phyloP scores from a whole-genome alignment of 2,329 filamentous ascomycete genomes.

The Phaeosphaeria sp. region DNA sequence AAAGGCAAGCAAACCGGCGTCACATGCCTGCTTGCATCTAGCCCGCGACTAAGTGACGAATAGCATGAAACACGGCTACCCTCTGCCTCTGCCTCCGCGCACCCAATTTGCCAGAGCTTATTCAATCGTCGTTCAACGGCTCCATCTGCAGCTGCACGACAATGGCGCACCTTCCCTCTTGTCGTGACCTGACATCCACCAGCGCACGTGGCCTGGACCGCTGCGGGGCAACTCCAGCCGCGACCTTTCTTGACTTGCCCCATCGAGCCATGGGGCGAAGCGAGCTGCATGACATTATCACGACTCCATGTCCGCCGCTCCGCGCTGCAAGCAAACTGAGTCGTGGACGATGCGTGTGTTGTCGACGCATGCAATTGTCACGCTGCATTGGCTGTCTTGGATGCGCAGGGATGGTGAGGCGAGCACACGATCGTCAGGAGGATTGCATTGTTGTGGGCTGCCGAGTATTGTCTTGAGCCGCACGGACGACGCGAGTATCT shows the following conservation, averaged over 20 bases:
- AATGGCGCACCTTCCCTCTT: neutral
- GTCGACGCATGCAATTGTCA: neutral
- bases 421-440: neutral
- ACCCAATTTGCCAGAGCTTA: neutral
- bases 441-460: neutral
- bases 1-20: neutral
- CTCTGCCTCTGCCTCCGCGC: neutral
- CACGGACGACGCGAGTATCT: neutral
- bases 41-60: neutral
- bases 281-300: neutral
- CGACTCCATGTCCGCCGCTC: neutral
- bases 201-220: neutral
- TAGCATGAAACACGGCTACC: neutral
- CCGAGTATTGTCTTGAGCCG: neutral
- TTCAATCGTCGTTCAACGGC: neutral
- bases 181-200: neutral
- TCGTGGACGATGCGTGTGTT: neutral
- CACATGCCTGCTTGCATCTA: neutral
- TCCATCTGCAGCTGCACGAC: neutral
- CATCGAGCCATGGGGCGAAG: neutral
- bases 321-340: neutral
- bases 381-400: neutral
- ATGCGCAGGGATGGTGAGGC: neutral
- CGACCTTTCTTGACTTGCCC: neutral
- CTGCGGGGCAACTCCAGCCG: too few species aligned